These are phyloP conservation scores for Fusarium bulbicola DNA, from an alignment of 2,329 filamentous ascomycete species.

Conservation along the genomic window DNA sequence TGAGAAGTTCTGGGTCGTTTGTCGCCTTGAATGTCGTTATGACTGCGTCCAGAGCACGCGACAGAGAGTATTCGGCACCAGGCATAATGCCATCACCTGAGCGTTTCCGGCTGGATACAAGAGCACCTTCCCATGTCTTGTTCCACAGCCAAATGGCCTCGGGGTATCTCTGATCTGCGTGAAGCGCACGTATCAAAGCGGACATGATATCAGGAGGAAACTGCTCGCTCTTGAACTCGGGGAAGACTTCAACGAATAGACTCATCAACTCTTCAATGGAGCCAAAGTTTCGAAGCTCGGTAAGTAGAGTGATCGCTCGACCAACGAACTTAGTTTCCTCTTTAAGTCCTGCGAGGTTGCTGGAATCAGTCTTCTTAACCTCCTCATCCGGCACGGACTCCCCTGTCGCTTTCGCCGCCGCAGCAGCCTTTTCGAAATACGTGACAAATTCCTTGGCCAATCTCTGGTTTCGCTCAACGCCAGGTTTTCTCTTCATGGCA, in stretches of 20 bases:
- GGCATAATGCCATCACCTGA: slow-evolving; percentile 50
- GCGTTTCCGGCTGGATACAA: slow-evolving; percentile 45
- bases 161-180: slow-evolving; percentile 64
- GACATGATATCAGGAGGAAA: slow-evolving; percentile 66
- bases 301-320: slow-evolving; percentile 48
- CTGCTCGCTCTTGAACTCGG: slow-evolving; percentile 45
- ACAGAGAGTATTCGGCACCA: slow-evolving; percentile 62
- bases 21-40: slow-evolving; percentile 54
- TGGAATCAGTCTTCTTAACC: not conserved
- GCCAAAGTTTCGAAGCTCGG: slow-evolving; percentile 55
- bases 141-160: slow-evolving; percentile 75
- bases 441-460: slow-evolving; percentile 44
- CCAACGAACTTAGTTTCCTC: slow-evolving; percentile 44
- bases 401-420: slow-evolving; percentile 1
- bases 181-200: slow-evolving; percentile 74
- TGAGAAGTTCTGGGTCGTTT: slow-evolving; percentile 57
- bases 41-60: slow-evolving; percentile 60
- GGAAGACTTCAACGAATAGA: slow-evolving; percentile 58
- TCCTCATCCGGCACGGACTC: not conserved
- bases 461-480: slow-evolving; percentile 34
- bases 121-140: slow-evolving; percentile 63
- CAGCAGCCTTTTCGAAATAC: slow-evolving; percentile 40
- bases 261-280: slow-evolving; percentile 67
- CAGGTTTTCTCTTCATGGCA: slow-evolving; percentile 37
- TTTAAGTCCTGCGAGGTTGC: slow-evolving; percentile 36